Percentiles rank a stretch among this genome's conserved stretches.
Evolutionary conservation across 208 protist species (phyloP).

Genomic region (Leishmania arabica): DNA sequence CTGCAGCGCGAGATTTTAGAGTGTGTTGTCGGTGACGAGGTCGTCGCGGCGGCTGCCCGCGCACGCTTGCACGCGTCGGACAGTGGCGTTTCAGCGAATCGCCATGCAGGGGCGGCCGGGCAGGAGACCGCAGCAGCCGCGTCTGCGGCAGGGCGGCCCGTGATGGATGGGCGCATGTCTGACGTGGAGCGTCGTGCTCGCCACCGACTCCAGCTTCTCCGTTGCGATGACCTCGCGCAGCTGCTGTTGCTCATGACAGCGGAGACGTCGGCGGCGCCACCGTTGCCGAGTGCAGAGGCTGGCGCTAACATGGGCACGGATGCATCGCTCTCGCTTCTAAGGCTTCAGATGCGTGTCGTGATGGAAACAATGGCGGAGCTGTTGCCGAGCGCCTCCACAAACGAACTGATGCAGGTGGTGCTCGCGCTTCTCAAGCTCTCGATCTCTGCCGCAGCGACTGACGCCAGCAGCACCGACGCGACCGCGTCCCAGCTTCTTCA

Average conservation of each 20-base stretch:
- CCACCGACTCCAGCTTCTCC: slow-evolving; percentile 21
- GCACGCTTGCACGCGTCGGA: neutral
- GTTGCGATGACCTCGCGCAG: slow-evolving; percentile 24
- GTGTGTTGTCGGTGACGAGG: slow-evolving; percentile 2
- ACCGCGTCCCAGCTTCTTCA: neutral
- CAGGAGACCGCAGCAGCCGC: neutral
- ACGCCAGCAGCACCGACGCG: neutral
- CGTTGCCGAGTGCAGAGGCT: neutral
- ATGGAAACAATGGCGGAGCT: slow-evolving; percentile 28
- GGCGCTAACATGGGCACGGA: neutral
- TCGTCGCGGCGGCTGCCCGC: neutral
- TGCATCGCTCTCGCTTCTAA: neutral
- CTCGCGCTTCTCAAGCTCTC: slow-evolving; percentile 26
- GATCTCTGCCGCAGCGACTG: neutral
- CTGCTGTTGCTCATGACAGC: slow-evolving; percentile 10
- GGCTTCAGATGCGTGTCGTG: slow-evolving; percentile 7
- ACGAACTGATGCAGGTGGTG: slow-evolving; percentile 22
- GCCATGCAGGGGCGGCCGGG: neutral
- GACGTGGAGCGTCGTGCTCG: slow-evolving; percentile 16
- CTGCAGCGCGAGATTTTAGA: neutral
- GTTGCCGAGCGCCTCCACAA: slow-evolving; percentile 26
- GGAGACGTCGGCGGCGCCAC: neutral
- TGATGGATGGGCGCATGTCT: neutral
- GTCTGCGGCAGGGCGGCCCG: neutral
- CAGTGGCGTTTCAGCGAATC: neutral